Evolutionary conservation across 768 basidiomycete species (phyloP).

Genomic region (Russula sp.): DNA sequence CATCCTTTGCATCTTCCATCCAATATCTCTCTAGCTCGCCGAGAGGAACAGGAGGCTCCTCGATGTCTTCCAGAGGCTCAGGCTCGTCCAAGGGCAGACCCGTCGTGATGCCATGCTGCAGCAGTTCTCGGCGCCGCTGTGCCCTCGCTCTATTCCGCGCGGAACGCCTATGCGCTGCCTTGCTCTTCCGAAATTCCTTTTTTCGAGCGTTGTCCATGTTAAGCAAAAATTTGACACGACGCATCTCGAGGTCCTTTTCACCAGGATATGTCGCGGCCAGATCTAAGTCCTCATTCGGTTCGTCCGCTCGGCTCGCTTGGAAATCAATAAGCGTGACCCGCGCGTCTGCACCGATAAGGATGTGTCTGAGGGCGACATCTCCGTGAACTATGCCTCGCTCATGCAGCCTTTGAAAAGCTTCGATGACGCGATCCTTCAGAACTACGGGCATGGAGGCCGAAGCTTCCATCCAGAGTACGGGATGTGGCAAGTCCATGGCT

Average conservation of each 20-base stretch:
- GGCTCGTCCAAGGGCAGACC: slow-evolving; percentile 13
- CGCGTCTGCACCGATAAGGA: slow-evolving; percentile 50
- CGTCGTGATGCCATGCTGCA: slow-evolving; percentile 25
- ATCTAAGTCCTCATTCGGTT: slow-evolving; percentile 31
- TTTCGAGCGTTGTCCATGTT: slow-evolving; percentile 37
- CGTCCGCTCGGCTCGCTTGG: slow-evolving; percentile 35
- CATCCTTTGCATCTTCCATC: slow-evolving; percentile 32
- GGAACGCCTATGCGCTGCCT: slow-evolving; percentile 29
- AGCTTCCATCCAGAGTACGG: slow-evolving; percentile 57
- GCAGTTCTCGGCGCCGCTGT: slow-evolving; percentile 30
- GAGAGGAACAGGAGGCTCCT: slow-evolving; percentile 31
- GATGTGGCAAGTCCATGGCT: slow-evolving; percentile 52
- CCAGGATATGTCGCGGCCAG: slow-evolving; percentile 35
- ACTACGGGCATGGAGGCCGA: slow-evolving; percentile 49
- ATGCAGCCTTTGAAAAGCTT: slow-evolving; percentile 43
- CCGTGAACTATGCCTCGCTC: slow-evolving; percentile 32
- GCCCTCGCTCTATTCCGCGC: slow-evolving; percentile 29
- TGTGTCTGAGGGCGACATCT: slow-evolving; percentile 34
- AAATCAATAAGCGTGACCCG: slow-evolving; percentile 44
- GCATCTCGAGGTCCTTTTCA: slow-evolving; percentile 47
- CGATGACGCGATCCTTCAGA: slow-evolving; percentile 48
- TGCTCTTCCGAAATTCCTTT: slow-evolving; percentile 33
- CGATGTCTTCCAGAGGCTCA: slow-evolving; percentile 28
- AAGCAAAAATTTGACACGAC: slow-evolving; percentile 51
- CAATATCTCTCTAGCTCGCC: slow-evolving; percentile 34